Base-by-base conservation (phyloP, 164 flowering plant species). In the Platanus orientalis region DNA sequence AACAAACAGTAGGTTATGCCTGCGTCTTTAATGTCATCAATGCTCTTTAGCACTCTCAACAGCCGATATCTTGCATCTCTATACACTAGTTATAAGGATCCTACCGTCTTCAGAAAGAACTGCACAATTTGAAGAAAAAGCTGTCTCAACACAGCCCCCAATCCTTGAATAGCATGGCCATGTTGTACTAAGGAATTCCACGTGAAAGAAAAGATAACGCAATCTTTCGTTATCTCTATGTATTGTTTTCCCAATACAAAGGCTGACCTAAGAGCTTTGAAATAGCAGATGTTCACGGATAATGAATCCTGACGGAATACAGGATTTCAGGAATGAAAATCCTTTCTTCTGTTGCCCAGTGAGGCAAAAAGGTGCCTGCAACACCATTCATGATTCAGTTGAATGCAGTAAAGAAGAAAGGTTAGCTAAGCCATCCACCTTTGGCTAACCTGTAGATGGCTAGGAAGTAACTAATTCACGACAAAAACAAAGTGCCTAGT, bases 291-390 rank as follows among this genome's bases (percentile, higher is more conserved):
- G 23, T 36, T 12, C 23, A 50, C 11, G 4, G 30, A 61, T 19
- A 51, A 63, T 12, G 24, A 14, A 40, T 19, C 29, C 40, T 44
- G 27, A 63, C 54, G 6, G 28, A 39, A 25, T 10, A 28, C 12
- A 25, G 51, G 59, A 63, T 54, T 55, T 54, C 59, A 42, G 45
- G 28, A 44, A 54, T 61, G 32, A 12, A 20, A 5, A 54, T 25
- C 50, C 24, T 53, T 26, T 53, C 23, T 53, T 34, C 36, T 10
- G 39, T 26, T 47, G 39, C 66, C 59, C 6, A 20, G 39, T 45
- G 26, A 52, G 58, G 23, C 28, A 26, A 49, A 36, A 20, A 63
- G 36, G 45, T 54, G 66, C 66, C 51, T 63, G 66, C 66, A 63
- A 63, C 40, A 63, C 59, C 59, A 63, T 54, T 27, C 19, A 28